Percentiles rank a stretch among this genome's conserved stretches.
These are phyloP conservation scores for Geranium incanum DNA, from an alignment of 441 rosid genomes.

Conservation along the genomic window DNA sequence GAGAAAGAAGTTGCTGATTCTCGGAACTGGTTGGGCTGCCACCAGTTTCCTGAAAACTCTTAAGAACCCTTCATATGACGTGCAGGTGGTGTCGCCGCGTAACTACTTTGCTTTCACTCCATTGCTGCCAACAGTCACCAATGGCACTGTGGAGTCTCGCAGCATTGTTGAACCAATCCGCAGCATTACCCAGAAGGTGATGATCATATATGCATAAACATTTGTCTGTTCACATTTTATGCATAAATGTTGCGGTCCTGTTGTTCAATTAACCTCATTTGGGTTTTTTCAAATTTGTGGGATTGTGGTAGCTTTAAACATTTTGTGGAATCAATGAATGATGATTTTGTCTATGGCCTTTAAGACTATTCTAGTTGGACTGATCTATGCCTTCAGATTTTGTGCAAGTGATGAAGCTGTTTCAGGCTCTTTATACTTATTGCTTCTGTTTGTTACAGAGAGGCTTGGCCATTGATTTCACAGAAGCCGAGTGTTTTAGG, in stretches of 20 bases:
- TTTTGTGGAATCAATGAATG: too few relatives aligned
- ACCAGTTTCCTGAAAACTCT: conserved; percentile 75
- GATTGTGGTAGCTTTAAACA: not conserved
- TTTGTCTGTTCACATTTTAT: too few relatives aligned
- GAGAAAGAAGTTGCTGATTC: conserved; percentile 81
- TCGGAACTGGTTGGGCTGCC: conserved; percentile 98
- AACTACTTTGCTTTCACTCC: conserved; percentile 97
- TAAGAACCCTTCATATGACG: conserved; percentile 57
- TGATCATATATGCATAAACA: not conserved
- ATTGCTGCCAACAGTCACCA: conserved; percentile 84
- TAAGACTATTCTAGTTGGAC: not conserved
- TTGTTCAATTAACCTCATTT: not conserved
- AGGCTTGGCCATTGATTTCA: conserved; percentile 43
- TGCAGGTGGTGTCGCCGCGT: conserved; percentile 89
- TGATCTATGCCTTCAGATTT: not conserved
- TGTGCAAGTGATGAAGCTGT: not conserved
- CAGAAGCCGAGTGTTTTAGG: conserved; percentile 87
- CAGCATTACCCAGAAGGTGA: conserved; percentile 76
- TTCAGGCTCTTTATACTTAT: not conserved
- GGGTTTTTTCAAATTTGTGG: not conserved
- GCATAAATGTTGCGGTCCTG: too few relatives aligned
- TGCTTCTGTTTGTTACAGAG: conserved; percentile 35
- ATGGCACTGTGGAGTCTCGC: conserved; percentile 87
- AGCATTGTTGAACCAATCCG: conserved; percentile 85
- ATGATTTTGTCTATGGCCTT: too few relatives aligned